phyloP scores from a whole-genome alignment of 139 green algal species.

The Yamagishiella unicocca region DNA sequence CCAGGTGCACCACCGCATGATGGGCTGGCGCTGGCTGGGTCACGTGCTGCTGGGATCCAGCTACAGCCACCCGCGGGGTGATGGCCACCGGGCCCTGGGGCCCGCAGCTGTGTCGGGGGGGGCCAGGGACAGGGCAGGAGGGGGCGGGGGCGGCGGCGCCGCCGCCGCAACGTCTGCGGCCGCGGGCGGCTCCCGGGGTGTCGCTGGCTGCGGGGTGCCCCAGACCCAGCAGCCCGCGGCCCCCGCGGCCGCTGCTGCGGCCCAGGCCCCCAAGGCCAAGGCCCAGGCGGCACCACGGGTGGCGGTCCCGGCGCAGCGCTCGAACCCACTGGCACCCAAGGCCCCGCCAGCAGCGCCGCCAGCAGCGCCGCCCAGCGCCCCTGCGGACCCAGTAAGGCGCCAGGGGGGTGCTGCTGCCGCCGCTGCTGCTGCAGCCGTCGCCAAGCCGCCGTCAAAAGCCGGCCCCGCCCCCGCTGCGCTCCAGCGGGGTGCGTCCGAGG shows the following conservation, averaged over 20 bases:
- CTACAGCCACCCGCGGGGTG: slow-evolving; percentile 5
- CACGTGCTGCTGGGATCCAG: neutral
- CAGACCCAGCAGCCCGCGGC: neutral
- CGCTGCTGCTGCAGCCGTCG: too few species aligned
- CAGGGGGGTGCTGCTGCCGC: neutral
- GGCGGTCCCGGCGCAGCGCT: neutral
- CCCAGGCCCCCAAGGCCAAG: too few species aligned
- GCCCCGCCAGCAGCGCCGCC: neutral
- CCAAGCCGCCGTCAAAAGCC: too few species aligned
- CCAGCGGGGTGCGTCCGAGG: too few species aligned
- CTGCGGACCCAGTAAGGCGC: too few species aligned
- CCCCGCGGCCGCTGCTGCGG: too few species aligned
- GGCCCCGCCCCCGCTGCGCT: too few species aligned
- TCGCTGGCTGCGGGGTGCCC: too few species aligned
- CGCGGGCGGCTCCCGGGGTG: too few species aligned
- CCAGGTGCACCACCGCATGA: slow-evolving; percentile 12
- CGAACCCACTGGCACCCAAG: neutral
- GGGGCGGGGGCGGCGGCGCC: too few species aligned
- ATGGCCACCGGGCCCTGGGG: neutral
- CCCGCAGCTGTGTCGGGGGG: neutral
- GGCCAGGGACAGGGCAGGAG: neutral
- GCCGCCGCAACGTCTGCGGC: neutral
- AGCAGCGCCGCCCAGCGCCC: neutral
- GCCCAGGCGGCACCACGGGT: neutral
- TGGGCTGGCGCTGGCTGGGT: slow-evolving; percentile 39